Evolutionary conservation across 345 rosid species (phyloP).

Genomic region (Syzygium oleosum): DNA sequence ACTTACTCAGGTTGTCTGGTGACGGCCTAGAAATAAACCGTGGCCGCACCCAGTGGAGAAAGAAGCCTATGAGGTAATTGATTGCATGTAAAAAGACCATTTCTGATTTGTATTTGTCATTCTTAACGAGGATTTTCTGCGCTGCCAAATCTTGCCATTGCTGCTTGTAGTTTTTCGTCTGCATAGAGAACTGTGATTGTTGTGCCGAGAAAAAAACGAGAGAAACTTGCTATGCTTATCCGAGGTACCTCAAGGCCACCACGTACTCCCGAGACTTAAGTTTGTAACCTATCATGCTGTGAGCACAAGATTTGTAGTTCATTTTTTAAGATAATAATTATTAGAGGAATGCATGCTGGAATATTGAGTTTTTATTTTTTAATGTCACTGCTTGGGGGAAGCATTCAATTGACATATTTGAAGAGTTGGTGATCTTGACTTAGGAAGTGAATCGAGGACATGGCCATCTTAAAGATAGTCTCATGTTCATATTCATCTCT

Average conservation of each 20-base stretch:
- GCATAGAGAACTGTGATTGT: neutral
- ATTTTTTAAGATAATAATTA: neutral
- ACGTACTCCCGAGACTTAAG: neutral
- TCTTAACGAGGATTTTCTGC: neutral
- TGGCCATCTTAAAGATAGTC: neutral
- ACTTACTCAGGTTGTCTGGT: constrained; percentile 64
- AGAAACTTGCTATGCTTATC: neutral
- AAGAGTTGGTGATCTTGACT: neutral
- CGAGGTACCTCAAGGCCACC: neutral
- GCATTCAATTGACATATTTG: neutral
- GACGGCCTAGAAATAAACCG: constrained; percentile 80
- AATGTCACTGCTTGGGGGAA: neutral
- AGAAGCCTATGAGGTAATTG: constrained; percentile 38
- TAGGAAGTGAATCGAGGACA: neutral
- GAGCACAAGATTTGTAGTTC: neutral
- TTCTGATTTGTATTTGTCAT: neutral
- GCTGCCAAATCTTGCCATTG: neutral
- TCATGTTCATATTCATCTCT: neutral
- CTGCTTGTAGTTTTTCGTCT: neutral
- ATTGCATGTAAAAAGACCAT: neutral
- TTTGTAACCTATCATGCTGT: neutral
- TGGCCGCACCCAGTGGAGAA: constrained; percentile 82
- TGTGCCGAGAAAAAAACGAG: neutral
- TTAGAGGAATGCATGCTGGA: neutral
- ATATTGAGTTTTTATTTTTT: neutral